Evolutionary conservation across 1,139 yeast species (phyloP), one percentile per base, ranked within the genome.

Genomic region (Yamadazyma diospyri): DNA sequence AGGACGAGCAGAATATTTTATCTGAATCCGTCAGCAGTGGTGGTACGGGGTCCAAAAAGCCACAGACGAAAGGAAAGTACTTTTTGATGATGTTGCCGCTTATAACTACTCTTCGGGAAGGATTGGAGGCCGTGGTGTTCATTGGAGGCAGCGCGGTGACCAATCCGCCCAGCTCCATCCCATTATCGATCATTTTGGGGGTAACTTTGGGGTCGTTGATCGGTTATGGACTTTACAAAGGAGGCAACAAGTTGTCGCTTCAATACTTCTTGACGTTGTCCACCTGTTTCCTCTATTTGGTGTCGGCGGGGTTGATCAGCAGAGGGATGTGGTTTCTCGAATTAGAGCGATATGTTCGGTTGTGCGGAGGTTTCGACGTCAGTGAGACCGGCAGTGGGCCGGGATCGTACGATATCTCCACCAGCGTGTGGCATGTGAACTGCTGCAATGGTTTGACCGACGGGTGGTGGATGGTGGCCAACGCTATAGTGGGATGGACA

Each of bases 401-500:
- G 1, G 97, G 97, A 6, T 84, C 96, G 1, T 89, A 89, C 59
- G 94, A 89, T 55, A 77, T 89, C 36, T 50, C 75, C 20, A 77
- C 74, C 40, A 72, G 83, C 11, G 85, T 89, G 2, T 89, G 97
- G 97, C 97, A 89, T 62, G 97, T 89, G 25, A 88, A 89, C 64
- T 89, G 97, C 60, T 89, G 97, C 64, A 87, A 87, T 57, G 96
- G 97, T 13, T 79, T 82, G 46, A 81, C 73, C 27, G 94, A 84
- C 54, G 89, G 89, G 23, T 92, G 95, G 42, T 89, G 96, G 96
- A 87, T 86, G 81, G 71, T 89, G 23, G 73, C 88, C 55, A 88
- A 92, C 47, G 97, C 97, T 5, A 64, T 89, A 10, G 71, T 92
- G 36, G 98, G 97, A 1, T 89, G 98, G 98, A 85, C 92, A 23